These are phyloP conservation scores for Candida taoyuanica DNA, from an alignment of 805 yeast species.

Conservation along the genomic window DNA sequence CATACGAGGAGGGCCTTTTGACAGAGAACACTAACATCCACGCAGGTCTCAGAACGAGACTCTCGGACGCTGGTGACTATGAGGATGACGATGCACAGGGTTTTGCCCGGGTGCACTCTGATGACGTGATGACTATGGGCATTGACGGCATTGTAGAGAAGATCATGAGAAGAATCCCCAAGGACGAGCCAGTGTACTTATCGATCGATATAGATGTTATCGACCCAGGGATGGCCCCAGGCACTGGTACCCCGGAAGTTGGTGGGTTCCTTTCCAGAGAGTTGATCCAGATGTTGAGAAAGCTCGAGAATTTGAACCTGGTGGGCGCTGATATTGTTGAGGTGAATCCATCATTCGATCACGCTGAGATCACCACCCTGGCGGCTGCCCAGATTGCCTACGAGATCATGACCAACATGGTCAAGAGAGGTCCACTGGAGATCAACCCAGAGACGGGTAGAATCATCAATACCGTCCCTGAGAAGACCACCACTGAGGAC, in stretches of 20 bases:
- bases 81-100: slow-evolving; percentile 64
- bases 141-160: slow-evolving; percentile 51
- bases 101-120: slow-evolving; percentile 65
- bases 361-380: slow-evolving; percentile 60
- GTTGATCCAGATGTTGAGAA: slow-evolving; percentile 52
- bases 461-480: slow-evolving; percentile 5
- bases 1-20: slow-evolving; percentile 55
- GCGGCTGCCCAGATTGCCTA: slow-evolving; percentile 69
- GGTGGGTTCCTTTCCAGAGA: slow-evolving; percentile 74
- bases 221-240: slow-evolving; percentile 73
- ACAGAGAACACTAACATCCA: slow-evolving; percentile 53
- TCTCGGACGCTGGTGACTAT: slow-evolving; percentile 60
- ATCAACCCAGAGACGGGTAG: slow-evolving; percentile 10
- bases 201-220: slow-evolving; percentile 77
- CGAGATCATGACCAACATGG: slow-evolving; percentile 73
- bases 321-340: slow-evolving; percentile 80
- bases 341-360: slow-evolving; percentile 62
- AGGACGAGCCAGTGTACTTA: slow-evolving; percentile 64
- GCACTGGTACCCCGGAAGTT: slow-evolving; percentile 74
- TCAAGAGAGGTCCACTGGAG: slow-evolving; percentile 45
- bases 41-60: slow-evolving; percentile 72
- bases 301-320: slow-evolving; percentile 52
- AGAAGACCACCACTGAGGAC: background rate
- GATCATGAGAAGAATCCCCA: slow-evolving; percentile 51
- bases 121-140: slow-evolving; percentile 69